Percentiles rank a stretch among this genome's conserved stretches.
These are phyloP conservation scores for Acrodontium crateriforme DNA, from an alignment of 2,329 filamentous ascomycete genomes.

Conservation along the genomic window DNA sequence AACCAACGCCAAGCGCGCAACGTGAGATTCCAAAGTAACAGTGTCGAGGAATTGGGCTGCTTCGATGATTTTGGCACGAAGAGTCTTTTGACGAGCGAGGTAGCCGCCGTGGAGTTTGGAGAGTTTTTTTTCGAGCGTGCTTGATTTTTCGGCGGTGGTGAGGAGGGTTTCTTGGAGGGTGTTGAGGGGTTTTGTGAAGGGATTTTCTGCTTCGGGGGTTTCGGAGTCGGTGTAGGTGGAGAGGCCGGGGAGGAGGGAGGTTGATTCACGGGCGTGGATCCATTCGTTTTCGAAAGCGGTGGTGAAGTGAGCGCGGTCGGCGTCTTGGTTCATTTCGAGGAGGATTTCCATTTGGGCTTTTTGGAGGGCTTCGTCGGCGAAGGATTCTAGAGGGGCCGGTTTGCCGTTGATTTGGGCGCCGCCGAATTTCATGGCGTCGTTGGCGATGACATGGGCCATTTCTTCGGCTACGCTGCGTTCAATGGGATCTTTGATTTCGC, in stretches of 20 bases:
- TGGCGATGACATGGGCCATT: slow-evolving; percentile 63
- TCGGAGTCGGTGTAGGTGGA: slow-evolving; percentile 62
- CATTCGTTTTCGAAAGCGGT: slow-evolving; percentile 28
- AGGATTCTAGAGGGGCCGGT: slow-evolving; percentile 43
- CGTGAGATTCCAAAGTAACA: slow-evolving; percentile 56
- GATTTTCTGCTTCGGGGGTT: slow-evolving; percentile 52
- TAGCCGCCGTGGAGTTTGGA: slow-evolving; percentile 78
- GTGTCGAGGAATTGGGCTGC: slow-evolving; percentile 62
- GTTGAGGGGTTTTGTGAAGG: slow-evolving; percentile 61
- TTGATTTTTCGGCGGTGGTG: slow-evolving; percentile 60
- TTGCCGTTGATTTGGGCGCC: slow-evolving; percentile 51
- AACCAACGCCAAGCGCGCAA: slow-evolving; percentile 61
- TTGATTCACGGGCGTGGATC: slow-evolving; percentile 34
- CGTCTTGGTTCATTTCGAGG: slow-evolving; percentile 46
- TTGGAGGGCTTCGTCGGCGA: slow-evolving; percentile 59
- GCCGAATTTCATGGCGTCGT: slow-evolving; percentile 67
- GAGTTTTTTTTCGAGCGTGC: slow-evolving; percentile 91
- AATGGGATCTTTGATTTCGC: slow-evolving; percentile 47
- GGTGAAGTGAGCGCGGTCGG: slow-evolving; percentile 32
- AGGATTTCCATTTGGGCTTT: slow-evolving; percentile 66
- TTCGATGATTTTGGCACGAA: slow-evolving; percentile 66
- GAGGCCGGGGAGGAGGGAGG: slow-evolving; percentile 59
- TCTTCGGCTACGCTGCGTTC: slow-evolving; percentile 61
- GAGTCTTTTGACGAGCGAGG: slow-evolving; percentile 66
- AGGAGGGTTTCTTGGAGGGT: slow-evolving; percentile 61